Evolutionary conservation across 2,329 filamentous ascomycete species (phyloP).

Genomic region (Stachybotrys chlorohalonatus): DNA sequence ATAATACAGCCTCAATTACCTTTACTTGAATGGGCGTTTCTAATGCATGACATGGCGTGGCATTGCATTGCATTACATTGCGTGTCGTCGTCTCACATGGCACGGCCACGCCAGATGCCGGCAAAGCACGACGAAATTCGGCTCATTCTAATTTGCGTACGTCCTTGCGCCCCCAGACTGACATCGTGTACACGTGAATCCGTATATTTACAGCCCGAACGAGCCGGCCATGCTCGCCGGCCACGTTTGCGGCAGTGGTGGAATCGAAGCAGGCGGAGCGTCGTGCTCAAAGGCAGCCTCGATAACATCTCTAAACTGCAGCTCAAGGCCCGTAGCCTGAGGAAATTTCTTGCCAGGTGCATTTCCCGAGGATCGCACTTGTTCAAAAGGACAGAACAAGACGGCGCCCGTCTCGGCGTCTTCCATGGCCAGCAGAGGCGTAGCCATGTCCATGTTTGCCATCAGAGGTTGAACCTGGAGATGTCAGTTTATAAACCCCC

Average conservation of each 20-base stretch:
- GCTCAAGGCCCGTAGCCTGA: not conserved
- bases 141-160: too few relatives aligned
- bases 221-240: not conserved
- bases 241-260: not conserved
- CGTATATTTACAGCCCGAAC: not conserved
- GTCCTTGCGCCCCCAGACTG: too few relatives aligned
- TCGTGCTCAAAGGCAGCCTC: not conserved
- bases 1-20: too few relatives aligned
- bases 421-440: not conserved
- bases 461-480: not conserved
- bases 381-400: slow-evolving; percentile 1
- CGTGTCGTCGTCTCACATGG: too few relatives aligned
- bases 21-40: too few relatives aligned
- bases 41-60: too few relatives aligned
- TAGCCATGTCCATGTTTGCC: not conserved
- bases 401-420: not conserved
- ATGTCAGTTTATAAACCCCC: not conserved
- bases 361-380: not conserved
- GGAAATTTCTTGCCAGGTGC: not conserved
- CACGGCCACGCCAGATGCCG: too few relatives aligned
- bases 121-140: too few relatives aligned
- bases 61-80: too few relatives aligned
- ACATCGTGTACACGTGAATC: too few relatives aligned
- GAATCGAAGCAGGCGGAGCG: not conserved
- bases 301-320: not conserved